phyloP scores from a whole-genome alignment of 306 rosid genomes.

The Medicago arabica region DNA sequence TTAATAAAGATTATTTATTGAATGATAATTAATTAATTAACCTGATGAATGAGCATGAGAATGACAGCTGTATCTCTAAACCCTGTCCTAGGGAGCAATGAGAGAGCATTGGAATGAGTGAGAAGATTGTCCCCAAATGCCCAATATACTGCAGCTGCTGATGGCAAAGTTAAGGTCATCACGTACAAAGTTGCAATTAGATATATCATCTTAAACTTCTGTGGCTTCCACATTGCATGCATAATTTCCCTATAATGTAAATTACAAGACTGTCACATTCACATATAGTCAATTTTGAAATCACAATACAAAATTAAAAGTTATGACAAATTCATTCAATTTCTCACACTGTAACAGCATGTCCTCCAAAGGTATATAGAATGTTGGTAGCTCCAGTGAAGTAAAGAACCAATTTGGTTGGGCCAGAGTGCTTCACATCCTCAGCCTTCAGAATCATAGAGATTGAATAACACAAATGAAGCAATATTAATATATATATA shows the following conservation, averaged over 20 bases:
- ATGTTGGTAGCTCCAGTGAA: constrained; percentile 98
- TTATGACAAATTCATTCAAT: background rate
- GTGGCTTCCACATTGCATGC: constrained; percentile 99
- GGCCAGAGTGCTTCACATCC: constrained; percentile 97
- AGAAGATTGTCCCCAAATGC: constrained; percentile 92
- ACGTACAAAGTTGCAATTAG: constrained; percentile 89
- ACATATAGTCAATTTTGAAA: background rate
- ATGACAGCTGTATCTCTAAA: constrained; percentile 84
- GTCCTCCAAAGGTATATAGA: constrained; percentile 98
- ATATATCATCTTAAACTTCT: constrained; percentile 89
- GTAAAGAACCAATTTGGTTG: constrained; percentile 86
- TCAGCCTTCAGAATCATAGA: constrained; percentile 57
- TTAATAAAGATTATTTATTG: background rate
- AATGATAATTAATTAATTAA: constrained; percentile 33
- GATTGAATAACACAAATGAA: no score
- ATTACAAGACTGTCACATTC: constrained; percentile 33
- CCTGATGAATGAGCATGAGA: constrained; percentile 99
- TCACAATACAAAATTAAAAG: constrained; percentile 4
- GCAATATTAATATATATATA: no score
- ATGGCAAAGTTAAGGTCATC: constrained; percentile 87
- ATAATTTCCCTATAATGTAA: constrained; percentile 75
- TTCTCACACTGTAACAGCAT: constrained; percentile 95
- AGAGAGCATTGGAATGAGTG: constrained; percentile 89
- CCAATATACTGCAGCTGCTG: constrained; percentile 95
- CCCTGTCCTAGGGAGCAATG: constrained; percentile 79